Percentiles rank a stretch among this genome's conserved stretches.
phyloP scores from a whole-genome alignment of 495 filamentous ascomycete genomes.

The Aspergillus nanangensis region DNA sequence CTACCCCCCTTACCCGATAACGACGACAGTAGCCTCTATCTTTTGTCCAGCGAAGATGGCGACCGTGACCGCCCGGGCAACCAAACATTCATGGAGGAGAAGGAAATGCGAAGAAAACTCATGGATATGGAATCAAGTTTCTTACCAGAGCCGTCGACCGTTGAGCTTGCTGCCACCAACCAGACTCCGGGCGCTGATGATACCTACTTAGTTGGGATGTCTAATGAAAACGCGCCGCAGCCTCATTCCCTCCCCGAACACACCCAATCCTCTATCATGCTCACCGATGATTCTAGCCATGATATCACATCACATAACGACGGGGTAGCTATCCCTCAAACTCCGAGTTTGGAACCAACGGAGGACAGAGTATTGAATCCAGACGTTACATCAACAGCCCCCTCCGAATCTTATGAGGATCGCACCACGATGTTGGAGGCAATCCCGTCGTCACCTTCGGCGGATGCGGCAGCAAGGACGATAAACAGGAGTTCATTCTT shows the following conservation, averaged over 20 bases:
- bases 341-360: slow-evolving; percentile 24
- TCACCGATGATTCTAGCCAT: slow-evolving; percentile 21
- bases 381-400: slow-evolving; percentile 20
- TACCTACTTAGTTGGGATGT: slow-evolving; percentile 38
- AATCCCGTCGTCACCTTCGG: slow-evolving; percentile 62
- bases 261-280: slow-evolving; percentile 25
- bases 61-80: slow-evolving; percentile 37
- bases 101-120: slow-evolving; percentile 64
- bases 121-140: slow-evolving; percentile 91
- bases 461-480: slow-evolving; percentile 56
- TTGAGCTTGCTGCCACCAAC: slow-evolving; percentile 29
- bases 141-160: slow-evolving; percentile 49
- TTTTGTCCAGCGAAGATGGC: slow-evolving; percentile 34
- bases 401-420: slow-evolving; percentile 25
- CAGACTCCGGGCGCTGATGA: slow-evolving; percentile 31
- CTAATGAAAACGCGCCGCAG: slow-evolving; percentile 18
- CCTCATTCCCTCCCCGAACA: slow-evolving; percentile 14
- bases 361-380: slow-evolving; percentile 16
- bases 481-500: slow-evolving; percentile 27
- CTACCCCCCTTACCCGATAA: slow-evolving; percentile 36
- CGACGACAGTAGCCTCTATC: slow-evolving; percentile 35
- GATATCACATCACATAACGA: slow-evolving; percentile 10
- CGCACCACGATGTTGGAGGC: slow-evolving; percentile 58
- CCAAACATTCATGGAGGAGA: slow-evolving; percentile 55
- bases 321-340: slow-evolving; percentile 44